Evolutionary conservation across 2,329 filamentous ascomycete species (phyloP), one percentile per base, ranked within the genome.

Genomic region (Ophiostoma piceae): DNA sequence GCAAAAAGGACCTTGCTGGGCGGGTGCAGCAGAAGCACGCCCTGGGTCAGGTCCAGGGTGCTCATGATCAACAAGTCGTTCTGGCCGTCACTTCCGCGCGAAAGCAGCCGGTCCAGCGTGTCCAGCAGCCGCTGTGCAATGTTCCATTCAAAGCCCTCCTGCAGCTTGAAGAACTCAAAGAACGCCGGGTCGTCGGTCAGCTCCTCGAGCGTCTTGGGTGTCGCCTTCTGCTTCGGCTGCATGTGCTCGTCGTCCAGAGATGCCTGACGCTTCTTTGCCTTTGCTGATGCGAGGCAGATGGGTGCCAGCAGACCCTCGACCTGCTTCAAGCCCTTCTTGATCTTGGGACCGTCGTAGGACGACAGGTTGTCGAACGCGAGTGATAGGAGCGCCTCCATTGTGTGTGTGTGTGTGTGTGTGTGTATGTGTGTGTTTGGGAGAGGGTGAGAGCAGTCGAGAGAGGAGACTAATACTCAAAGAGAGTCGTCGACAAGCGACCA

Each of bases 131-230:
- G 89, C 80, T 92, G 88, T 16, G 92, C 90, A 69, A 98, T 92
- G 81, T 99, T 99, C 91, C 93, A 98, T 81, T 98, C 92, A 77
- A 99, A 99, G 2, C 94, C 92, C 77, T 98, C 94, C 79, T 99
- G 95, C 74, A 98, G 79, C 78, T 96, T 92, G 83, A 97, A 97
- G 82, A 98, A 98, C 79, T 97, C 93, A 74, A 92, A 85, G 78
- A 97, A 98, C 26, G 94, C 94, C 26, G 91, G 92, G 79, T 98
- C 95, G 73, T 89, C 87, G 67, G 87, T 85, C 73, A 97, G 81
- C 70, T 92, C 89, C 29, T 82, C 82, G 67, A 97, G 84, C 16
- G 84, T 83, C 80, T 92, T 93, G 68, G 82, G 81, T 5, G 71
- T 5, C 1, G 70, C 32, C 67, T 64, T 62, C 11, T 80, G 79